These are phyloP conservation scores for Suillus weaverae DNA, from an alignment of 768 basidiomycete species.

Conservation along the genomic window DNA sequence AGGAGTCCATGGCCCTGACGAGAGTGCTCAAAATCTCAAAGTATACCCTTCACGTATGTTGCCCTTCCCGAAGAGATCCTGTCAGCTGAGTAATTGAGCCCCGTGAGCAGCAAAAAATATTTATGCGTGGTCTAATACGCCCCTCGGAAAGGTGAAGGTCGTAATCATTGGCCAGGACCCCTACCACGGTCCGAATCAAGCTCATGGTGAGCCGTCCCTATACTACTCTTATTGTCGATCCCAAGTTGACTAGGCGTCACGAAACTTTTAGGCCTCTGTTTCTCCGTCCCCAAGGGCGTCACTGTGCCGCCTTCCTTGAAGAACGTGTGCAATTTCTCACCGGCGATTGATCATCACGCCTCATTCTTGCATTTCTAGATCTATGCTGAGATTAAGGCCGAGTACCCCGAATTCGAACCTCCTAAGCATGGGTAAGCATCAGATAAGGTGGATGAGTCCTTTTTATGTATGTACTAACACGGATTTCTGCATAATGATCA, in stretches of 20 bases:
- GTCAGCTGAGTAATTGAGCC: constrained; percentile 7
- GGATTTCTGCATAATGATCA: constrained; percentile 27
- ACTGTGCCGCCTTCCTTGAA: constrained; percentile 75
- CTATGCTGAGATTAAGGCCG: constrained; percentile 81
- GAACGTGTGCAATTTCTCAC: constrained; percentile 53
- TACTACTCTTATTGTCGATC: constrained; percentile 5
- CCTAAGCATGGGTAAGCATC: constrained; percentile 79
- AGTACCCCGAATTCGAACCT: constrained; percentile 75
- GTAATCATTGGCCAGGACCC: constrained; percentile 93
- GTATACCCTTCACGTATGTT: constrained; percentile 76
- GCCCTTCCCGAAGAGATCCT: constrained; percentile 26
- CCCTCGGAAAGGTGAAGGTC: constrained; percentile 79
- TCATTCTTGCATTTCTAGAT: constrained; percentile 51
- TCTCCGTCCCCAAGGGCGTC: constrained; percentile 85
- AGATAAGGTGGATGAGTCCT: constrained; percentile 7
- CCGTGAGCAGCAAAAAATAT: constrained; percentile 67
- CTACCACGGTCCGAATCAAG: constrained; percentile 78
- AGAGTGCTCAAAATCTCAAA: constrained; percentile 46
- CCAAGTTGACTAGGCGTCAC: constrained; percentile 13
- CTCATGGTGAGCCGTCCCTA: constrained; percentile 61
- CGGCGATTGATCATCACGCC: constrained; percentile 12
- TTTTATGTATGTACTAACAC: constrained; percentile 5
- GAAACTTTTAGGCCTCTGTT: constrained; percentile 64
- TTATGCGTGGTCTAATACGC: constrained; percentile 90
- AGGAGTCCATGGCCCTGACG: constrained; percentile 55